Conservation (phyloP, 2,329 filamentous ascomycete genomes). For the Ophiognomonia clavigignenti-juglandacearum region DNA sequence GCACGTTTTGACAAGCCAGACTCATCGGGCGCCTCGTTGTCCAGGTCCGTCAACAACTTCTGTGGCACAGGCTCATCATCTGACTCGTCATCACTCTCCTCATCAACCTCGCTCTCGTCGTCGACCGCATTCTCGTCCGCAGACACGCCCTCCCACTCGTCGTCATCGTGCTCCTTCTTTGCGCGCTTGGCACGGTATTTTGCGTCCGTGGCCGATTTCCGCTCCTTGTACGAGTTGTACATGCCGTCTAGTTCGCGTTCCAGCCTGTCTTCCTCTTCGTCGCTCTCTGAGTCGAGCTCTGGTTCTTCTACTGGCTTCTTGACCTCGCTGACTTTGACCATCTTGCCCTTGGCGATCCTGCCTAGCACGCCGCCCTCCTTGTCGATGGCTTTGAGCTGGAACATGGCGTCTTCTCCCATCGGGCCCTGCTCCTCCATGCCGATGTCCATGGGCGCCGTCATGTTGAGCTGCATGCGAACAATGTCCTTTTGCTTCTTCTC, state of each 20-base stretch:
- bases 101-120: conserved; percentile 53
- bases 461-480: conserved; percentile 94
- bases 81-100: conserved; percentile 59
- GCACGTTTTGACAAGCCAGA: conserved; percentile 77
- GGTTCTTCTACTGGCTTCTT: conserved; percentile 56
- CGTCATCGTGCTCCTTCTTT: conserved; percentile 73
- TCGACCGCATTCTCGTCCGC: conserved; percentile 54
- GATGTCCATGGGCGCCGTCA: conserved; percentile 93
- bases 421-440: conserved; percentile 83
- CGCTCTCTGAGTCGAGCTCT: conserved; percentile 55
- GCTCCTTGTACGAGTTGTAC: conserved; percentile 82
- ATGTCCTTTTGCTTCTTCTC: conserved; percentile 93
- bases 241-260: conserved; percentile 82
- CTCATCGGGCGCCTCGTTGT: conserved; percentile 42
- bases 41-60: conserved; percentile 56
- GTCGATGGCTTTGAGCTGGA: conserved; percentile 77
- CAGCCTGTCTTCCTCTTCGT: conserved; percentile 75
- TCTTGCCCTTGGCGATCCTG: conserved; percentile 71
- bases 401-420: conserved; percentile 76
- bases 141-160: conserved; percentile 90
- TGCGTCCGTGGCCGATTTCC: conserved; percentile 72
- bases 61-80: conserved; percentile 40
- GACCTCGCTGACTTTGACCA: conserved; percentile 62
- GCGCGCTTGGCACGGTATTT: conserved; percentile 90
- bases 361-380: conserved; percentile 61